These are phyloP conservation scores for Uromyces viciae-fabae DNA, from an alignment of 1,284 basidiomycete genomes.

Conservation along the genomic window DNA sequence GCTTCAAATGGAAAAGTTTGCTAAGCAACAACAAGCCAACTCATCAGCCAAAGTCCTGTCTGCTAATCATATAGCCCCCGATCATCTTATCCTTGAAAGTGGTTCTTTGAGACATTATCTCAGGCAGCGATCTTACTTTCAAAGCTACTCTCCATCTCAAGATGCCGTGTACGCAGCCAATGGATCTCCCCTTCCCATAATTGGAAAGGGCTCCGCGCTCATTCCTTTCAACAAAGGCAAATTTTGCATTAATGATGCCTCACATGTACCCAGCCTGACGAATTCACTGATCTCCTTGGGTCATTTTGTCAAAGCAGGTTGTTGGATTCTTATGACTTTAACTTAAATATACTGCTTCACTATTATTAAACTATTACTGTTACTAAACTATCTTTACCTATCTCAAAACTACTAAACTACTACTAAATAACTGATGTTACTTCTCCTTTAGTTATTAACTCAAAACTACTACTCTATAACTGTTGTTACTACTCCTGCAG, in stretches of 20 bases:
- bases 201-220: neutral
- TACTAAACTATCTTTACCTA: too few species aligned
- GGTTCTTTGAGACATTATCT: neutral
- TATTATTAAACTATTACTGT: too few species aligned
- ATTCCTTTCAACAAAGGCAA: neutral
- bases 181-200: neutral
- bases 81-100: neutral
- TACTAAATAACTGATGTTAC: too few species aligned
- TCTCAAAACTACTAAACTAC: too few species aligned
- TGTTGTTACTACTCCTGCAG: too few species aligned
- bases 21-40: too few species aligned
- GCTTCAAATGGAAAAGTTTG: neutral
- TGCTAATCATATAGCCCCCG: neutral
- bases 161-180: neutral
- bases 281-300: neutral
- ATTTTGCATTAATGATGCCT: neutral
- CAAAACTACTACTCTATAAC: too few species aligned
- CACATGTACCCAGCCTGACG: neutral
- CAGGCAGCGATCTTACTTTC: neutral
- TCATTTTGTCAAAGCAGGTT: neutral
- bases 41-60: neutral
- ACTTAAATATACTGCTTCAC: too few species aligned
- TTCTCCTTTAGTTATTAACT: too few species aligned
- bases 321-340: neutral
- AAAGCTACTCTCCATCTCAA: neutral